phyloP scores from a whole-genome alignment of 371 early-diverging fungal genomes.

The Mucor irregularis region DNA sequence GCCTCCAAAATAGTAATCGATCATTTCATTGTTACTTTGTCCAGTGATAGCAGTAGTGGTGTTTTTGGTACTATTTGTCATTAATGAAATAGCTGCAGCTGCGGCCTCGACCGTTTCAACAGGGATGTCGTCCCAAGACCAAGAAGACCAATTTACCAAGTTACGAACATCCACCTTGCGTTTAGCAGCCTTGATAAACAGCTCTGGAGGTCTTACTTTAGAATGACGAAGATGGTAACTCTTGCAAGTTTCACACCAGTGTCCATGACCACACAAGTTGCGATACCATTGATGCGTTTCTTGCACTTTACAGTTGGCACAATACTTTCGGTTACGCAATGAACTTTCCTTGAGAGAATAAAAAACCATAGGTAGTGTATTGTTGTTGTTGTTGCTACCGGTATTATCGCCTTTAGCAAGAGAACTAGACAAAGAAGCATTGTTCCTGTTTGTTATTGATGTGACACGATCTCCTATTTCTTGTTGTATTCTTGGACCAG shows the following conservation, averaged over 20 bases:
- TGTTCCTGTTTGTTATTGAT: not conserved
- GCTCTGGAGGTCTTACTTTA: conserved; percentile 39
- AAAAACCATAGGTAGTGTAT: conserved; percentile 9
- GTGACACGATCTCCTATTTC: too few relatives aligned
- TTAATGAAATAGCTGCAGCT: not conserved
- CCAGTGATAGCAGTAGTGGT: too few relatives aligned
- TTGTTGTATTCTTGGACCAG: conserved; percentile 24
- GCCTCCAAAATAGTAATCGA: not conserved
- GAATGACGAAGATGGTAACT: conserved; percentile 47
- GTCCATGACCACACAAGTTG: conserved; percentile 44
- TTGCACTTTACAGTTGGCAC: conserved; percentile 45
- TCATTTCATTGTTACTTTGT: too few relatives aligned
- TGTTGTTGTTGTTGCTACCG: not conserved
- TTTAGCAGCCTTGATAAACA: conserved; percentile 50
- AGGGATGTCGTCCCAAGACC: conserved; percentile 28
- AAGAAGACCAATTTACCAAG: conserved; percentile 36
- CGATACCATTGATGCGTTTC: conserved; percentile 56
- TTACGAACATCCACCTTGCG: conserved; percentile 46
- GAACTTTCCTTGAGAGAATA: conserved; percentile 7
- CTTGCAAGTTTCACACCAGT: conserved; percentile 56
- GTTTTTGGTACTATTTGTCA: not conserved
- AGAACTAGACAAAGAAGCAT: too few relatives aligned
- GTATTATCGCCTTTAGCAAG: too few relatives aligned
- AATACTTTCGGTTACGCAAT: conserved; percentile 19
- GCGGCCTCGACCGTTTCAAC: conserved; percentile 14